These are phyloP conservation scores for Pestalotiopsis sp. DNA, from an alignment of 2,329 filamentous ascomycete species.

Conservation along the genomic window DNA sequence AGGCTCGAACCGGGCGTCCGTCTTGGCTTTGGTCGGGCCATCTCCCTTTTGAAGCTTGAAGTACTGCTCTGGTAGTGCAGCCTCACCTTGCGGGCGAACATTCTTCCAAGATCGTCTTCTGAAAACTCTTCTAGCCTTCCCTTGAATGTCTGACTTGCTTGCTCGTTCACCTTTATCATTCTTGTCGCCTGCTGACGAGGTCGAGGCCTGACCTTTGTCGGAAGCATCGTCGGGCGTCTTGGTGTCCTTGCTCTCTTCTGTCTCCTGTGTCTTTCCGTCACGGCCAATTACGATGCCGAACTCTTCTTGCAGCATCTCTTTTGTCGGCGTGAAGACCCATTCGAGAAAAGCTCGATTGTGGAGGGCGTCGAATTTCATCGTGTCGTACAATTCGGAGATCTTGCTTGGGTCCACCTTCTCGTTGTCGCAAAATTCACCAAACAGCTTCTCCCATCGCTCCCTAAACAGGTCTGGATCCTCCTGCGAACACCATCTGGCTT, in stretches of 20 bases:
- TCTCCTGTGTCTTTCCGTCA: conserved; percentile 43
- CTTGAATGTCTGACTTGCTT: conserved; percentile 35
- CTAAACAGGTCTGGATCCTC: conserved; percentile 94
- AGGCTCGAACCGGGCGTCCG: conserved; percentile 83
- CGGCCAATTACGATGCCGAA: conserved; percentile 47
- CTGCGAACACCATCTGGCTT: conserved; percentile 92
- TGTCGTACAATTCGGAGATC: conserved; percentile 97
- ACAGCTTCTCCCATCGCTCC: conserved; percentile 98
- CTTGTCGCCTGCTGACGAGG: conserved; percentile 28
- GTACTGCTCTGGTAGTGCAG: conserved; percentile 70
- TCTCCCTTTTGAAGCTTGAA: conserved; percentile 88
- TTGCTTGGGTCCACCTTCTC: conserved; percentile 99
- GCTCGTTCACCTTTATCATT: conserved; percentile 30
- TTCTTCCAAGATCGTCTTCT: conserved; percentile 64
- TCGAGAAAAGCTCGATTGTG: conserved; percentile 97
- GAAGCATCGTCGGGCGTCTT: conserved; percentile 40
- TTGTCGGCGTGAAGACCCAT: conserved; percentile 93
- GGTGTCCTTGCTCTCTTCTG: conserved; percentile 41
- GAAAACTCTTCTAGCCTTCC: conserved; percentile 55
- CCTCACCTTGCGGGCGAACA: conserved; percentile 53
- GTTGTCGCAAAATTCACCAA: conserved; percentile 92
- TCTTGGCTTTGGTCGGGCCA: conserved; percentile 74
- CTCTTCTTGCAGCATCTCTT: conserved; percentile 76
- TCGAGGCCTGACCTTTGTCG: conserved; percentile 39
- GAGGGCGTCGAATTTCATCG: conserved; percentile 98